Conservation (phyloP, 306 rosid genomes). For the Ziziphus jujuba region DNA sequence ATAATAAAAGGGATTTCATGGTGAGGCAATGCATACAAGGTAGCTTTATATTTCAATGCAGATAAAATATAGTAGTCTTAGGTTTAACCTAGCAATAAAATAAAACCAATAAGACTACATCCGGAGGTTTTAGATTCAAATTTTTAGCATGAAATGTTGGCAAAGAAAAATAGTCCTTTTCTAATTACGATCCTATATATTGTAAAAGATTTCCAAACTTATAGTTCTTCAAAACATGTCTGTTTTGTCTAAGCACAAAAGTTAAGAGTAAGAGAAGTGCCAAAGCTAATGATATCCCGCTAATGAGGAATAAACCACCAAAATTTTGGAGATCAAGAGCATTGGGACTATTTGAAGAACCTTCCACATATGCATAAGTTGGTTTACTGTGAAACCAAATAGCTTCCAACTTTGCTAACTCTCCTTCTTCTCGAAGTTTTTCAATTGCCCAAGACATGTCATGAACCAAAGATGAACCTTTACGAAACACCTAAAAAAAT, state of each 20-base stretch:
- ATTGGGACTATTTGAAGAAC: not conserved
- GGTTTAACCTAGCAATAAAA: too few relatives aligned
- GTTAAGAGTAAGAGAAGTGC: not conserved
- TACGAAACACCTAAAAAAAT: constrained; percentile 5
- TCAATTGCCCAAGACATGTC: constrained; percentile 20
- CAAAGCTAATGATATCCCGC: constrained; percentile 1
- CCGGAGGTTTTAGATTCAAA: too few relatives aligned
- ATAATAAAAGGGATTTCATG: too few relatives aligned
- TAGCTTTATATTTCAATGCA: too few relatives aligned
- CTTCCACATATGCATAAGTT: not conserved
- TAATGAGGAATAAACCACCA: constrained; percentile 12
- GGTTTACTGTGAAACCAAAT: constrained; percentile 1
- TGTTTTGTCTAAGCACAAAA: not conserved
- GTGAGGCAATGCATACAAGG: too few relatives aligned
- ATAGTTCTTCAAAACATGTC: not conserved
- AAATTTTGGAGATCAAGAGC: not conserved
- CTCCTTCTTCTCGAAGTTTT: constrained; percentile 16
- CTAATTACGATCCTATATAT: too few relatives aligned
- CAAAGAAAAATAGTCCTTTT: too few relatives aligned
- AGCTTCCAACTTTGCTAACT: constrained; percentile 1
- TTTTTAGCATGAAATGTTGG: too few relatives aligned
- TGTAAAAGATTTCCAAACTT: too few relatives aligned
- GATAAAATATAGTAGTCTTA: too few relatives aligned
- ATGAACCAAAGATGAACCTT: constrained; percentile 19
- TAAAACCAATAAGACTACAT: too few relatives aligned